Percentiles rank a stretch among this genome's conserved stretches.
phyloP scores from a whole-genome alignment of 1,139 yeast genomes.

The Blastobotrys niveus region DNA sequence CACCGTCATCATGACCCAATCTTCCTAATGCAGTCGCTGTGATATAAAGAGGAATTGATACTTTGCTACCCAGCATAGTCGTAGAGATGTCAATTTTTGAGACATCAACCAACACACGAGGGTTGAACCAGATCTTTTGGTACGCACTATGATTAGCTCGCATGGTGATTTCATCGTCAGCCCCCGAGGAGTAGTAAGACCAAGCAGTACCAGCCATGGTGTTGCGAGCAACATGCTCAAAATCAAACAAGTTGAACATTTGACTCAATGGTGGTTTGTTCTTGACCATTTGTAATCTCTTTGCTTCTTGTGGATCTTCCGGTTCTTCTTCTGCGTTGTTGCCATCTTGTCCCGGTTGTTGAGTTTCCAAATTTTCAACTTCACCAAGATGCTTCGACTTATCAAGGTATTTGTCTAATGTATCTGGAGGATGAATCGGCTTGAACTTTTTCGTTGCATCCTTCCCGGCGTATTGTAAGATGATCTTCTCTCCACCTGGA shows the following conservation, averaged over 20 bases:
- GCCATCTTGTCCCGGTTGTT: constrained; percentile 25
- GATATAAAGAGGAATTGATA: constrained; percentile 48
- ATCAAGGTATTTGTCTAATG: constrained; percentile 51
- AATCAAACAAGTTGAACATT: constrained; percentile 68
- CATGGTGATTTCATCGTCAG: constrained; percentile 86
- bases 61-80: constrained; percentile 44
- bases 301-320: constrained; percentile 31
- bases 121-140: constrained; percentile 81
- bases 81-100: constrained; percentile 49
- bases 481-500: constrained; percentile 82
- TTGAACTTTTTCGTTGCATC: constrained; percentile 86
- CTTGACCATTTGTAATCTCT: constrained; percentile 34
- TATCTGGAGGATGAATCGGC: constrained; percentile 82
- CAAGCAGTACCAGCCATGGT: constrained; percentile 74
- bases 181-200: constrained; percentile 88
- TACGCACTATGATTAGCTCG: constrained; percentile 87
- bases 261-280: constrained; percentile 62
- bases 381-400: constrained; percentile 45
- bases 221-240: constrained; percentile 77
- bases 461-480: constrained; percentile 75
- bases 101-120: constrained; percentile 72
- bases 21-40: constrained; percentile 55
- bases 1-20: constrained; percentile 54
- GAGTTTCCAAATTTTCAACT: constrained; percentile 24
- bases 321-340: constrained; percentile 28